phyloP scores from a whole-genome alignment of 345 rosid species.

The Geranium brycei region DNA sequence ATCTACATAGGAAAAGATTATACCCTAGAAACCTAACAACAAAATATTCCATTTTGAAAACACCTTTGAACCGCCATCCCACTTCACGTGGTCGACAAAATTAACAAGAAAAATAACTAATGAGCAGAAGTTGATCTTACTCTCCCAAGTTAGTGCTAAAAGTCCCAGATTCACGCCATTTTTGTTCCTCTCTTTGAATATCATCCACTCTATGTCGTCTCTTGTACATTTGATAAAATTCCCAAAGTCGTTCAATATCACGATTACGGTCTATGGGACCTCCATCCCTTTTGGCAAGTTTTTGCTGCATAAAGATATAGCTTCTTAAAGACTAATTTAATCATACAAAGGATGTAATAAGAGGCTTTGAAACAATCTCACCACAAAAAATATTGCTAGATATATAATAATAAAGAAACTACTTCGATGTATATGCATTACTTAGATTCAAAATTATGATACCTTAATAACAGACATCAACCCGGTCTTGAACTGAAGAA shows the following conservation, averaged over 20 bases:
- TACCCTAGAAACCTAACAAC: no score
- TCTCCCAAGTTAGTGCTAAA: constrained; percentile 63
- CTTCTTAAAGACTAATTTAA: neutral
- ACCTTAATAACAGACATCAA: constrained; percentile 90
- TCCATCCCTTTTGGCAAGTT: constrained; percentile 79
- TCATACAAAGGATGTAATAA: neutral
- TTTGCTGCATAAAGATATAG: constrained; percentile 58
- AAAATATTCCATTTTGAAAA: neutral
- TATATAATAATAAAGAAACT: neutral
- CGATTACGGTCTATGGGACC: constrained; percentile 60
- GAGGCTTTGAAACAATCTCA: neutral
- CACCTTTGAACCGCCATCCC: neutral
- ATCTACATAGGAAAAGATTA: neutral
- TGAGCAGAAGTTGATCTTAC: constrained; percentile 34
- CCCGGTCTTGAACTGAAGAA: constrained; percentile 98
- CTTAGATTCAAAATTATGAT: constrained; percentile 4
- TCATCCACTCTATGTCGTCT: constrained; percentile 70
- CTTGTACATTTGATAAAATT: constrained; percentile 66
- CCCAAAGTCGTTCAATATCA: constrained; percentile 76
- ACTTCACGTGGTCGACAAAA: neutral
- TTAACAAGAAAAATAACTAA: constrained; percentile 4
- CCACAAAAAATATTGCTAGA: neutral
- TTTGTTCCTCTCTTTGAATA: constrained; percentile 71
- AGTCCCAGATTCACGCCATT: constrained; percentile 68
- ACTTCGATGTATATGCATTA: neutral